phyloP scores from a whole-genome alignment of 176 grass and related monocot genomes.

The Phoenix dactylifera region DNA sequence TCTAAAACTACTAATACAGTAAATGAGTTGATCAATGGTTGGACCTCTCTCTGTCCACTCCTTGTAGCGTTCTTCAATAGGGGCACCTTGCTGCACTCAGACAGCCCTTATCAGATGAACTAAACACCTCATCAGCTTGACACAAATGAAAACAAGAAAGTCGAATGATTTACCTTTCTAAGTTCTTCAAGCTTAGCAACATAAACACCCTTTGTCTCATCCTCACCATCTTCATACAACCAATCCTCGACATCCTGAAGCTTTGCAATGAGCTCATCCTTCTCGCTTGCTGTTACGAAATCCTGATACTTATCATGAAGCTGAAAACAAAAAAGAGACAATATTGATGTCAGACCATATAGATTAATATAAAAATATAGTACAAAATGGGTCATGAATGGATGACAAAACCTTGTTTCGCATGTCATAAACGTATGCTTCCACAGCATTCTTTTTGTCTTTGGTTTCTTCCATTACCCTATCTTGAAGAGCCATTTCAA shows the following conservation, averaged over 20 bases:
- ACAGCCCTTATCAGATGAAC: background rate
- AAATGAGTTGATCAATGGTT: constrained; percentile 42
- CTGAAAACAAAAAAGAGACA: constrained; percentile 30
- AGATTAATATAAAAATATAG: background rate
- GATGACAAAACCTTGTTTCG: constrained; percentile 62
- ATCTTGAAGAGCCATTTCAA: constrained; percentile 97
- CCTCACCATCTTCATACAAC: constrained; percentile 98
- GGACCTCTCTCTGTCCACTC: constrained; percentile 74
- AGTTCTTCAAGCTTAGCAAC: constrained; percentile 90
- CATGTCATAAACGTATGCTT: constrained; percentile 98
- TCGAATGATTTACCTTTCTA: constrained; percentile 29
- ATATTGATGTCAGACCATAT: constrained; percentile 21
- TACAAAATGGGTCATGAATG: background rate
- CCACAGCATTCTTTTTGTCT: constrained; percentile 94
- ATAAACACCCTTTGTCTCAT: constrained; percentile 95
- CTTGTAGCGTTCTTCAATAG: constrained; percentile 55
- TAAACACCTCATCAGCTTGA: too few species aligned
- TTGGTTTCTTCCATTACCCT: constrained; percentile 98
- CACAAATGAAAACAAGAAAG: too few species aligned
- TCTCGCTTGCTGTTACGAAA: constrained; percentile 57
- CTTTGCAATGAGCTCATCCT: constrained; percentile 55
- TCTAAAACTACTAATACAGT: constrained; percentile 85
- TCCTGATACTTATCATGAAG: constrained; percentile 62
- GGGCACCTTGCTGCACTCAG: constrained; percentile 49
- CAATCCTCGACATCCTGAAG: constrained; percentile 96